Evolutionary conservation across 1,284 basidiomycete species (phyloP).

Genomic region (Boletus nobilissimus): DNA sequence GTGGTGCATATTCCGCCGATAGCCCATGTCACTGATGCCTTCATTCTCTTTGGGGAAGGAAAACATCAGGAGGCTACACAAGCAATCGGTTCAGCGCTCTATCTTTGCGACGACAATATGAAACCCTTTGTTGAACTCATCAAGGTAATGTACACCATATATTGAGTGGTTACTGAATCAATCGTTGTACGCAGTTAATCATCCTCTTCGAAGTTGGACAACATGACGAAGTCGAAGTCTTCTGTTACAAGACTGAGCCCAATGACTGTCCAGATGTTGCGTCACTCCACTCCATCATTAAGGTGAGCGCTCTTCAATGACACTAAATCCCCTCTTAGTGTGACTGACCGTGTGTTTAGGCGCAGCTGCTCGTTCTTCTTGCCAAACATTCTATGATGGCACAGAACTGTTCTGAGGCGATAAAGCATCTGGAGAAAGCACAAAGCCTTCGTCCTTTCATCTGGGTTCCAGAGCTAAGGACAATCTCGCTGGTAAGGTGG

Average conservation of each 20-base stretch:
- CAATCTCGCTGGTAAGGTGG: conserved; percentile 4
- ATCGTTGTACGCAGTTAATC: not conserved
- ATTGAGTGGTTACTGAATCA: not conserved
- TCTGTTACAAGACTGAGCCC: not conserved
- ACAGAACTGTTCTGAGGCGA: not conserved
- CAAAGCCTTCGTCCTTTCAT: not conserved
- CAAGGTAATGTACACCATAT: conserved; percentile 13
- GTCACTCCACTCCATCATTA: not conserved
- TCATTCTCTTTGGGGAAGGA: conserved; percentile 5
- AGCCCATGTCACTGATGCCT: not conserved
- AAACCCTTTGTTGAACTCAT: conserved; percentile 11
- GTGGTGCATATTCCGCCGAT: not conserved
- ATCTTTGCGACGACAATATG: not conserved
- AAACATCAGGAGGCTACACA: conserved; percentile 31
- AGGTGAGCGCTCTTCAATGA: not conserved
- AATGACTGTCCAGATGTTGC: not conserved
- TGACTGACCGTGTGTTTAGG: not conserved
- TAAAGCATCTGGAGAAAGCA: conserved; percentile 6
- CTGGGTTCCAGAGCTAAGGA: conserved; percentile 2
- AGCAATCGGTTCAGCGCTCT: not conserved
- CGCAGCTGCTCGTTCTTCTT: not conserved
- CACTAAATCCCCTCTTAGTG: not conserved
- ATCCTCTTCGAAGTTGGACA: conserved; percentile 5
- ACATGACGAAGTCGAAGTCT: not conserved
- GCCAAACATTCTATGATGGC: not conserved